Conservation (phyloP, 305 asterid genomes). For the Fraxinus nigra region DNA sequence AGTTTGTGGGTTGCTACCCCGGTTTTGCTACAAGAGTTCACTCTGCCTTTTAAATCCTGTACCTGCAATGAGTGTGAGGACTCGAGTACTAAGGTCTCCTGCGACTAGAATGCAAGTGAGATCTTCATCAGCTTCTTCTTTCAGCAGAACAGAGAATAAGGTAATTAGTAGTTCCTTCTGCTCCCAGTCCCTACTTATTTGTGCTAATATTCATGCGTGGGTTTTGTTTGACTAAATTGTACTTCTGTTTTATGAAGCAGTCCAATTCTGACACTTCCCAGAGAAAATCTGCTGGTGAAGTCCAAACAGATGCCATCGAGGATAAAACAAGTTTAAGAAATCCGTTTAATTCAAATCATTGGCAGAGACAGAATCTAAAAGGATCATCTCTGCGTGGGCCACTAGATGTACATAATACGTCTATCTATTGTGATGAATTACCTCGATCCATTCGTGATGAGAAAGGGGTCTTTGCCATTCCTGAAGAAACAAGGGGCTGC, state of each 20-base stretch:
- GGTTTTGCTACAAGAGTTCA: slow-evolving; percentile 55
- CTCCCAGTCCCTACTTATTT: neutral
- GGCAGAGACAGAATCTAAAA: slow-evolving; percentile 12
- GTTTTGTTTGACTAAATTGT: neutral
- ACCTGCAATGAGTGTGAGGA: slow-evolving; percentile 48
- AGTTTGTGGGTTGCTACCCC: slow-evolving; percentile 67
- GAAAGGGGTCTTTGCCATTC: slow-evolving; percentile 19
- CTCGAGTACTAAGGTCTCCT: slow-evolving; percentile 44
- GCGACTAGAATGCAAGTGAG: slow-evolving; percentile 37
- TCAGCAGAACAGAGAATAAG: slow-evolving; percentile 54
- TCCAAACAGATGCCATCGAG: slow-evolving; percentile 25
- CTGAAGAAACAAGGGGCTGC: slow-evolving; percentile 26
- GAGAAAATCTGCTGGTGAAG: slow-evolving; percentile 37
- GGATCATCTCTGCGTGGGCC: slow-evolving; percentile 12
- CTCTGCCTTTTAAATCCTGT: slow-evolving; percentile 49
- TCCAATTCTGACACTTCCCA: slow-evolving; percentile 38
- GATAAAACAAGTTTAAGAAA: slow-evolving; percentile 25
- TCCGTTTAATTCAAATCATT: slow-evolving; percentile 1
- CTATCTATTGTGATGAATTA: slow-evolving; percentile 16
- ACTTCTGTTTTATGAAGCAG: slow-evolving; percentile 29
- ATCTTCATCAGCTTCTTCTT: slow-evolving; percentile 51
- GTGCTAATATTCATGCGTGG: neutral
- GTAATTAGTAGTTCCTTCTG: slow-evolving; percentile 28
- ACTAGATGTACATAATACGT: slow-evolving; percentile 12
- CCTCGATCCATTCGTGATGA: slow-evolving; percentile 24